A percentile compares a stretch with the other conserved stretches of the same genome.
These are phyloP conservation scores for Thielaviopsis ethacetica DNA, from an alignment of 2,329 filamentous ascomycete species.

Conservation along the genomic window DNA sequence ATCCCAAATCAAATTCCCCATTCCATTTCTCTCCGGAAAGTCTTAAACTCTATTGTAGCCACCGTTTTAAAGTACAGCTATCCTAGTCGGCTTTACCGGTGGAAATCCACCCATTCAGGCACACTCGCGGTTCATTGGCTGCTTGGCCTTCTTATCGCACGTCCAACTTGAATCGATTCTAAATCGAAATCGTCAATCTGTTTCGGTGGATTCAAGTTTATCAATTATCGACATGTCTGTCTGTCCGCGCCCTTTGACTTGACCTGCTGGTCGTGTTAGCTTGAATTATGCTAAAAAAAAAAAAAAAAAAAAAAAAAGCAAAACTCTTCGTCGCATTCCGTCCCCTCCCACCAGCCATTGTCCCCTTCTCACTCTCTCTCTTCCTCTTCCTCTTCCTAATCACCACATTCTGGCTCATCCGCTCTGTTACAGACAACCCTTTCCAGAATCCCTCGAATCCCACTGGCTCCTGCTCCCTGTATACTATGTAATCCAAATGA, in stretches of 20 bases:
- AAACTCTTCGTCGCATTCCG: too few relatives aligned
- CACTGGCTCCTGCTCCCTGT: neutral
- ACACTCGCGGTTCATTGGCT: neutral
- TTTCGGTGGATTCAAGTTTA: neutral
- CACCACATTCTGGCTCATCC: neutral
- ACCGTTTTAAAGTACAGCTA: neutral
- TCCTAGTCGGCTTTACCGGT: neutral
- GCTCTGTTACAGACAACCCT: neutral
- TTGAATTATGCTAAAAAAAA: too few relatives aligned
- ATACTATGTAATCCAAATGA: too few relatives aligned
- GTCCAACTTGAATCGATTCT: neutral
- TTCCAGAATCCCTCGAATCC: neutral
- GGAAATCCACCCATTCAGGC: neutral
- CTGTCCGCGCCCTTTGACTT: neutral
- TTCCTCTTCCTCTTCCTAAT: neutral
- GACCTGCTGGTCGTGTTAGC: too few relatives aligned
- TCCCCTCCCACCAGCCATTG: too few relatives aligned
- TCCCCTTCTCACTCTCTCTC: neutral
- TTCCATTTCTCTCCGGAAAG: too few relatives aligned
- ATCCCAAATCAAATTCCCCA: too few relatives aligned
- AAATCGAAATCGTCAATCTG: neutral
- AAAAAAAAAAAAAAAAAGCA: too few relatives aligned
- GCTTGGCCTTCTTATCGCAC: neutral
- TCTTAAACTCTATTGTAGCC: too few relatives aligned
- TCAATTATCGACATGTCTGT: neutral